Evolutionary conservation across 2,329 filamentous ascomycete genomes (phyloP).

Genomic region (Orbilia brochopaga): DNA sequence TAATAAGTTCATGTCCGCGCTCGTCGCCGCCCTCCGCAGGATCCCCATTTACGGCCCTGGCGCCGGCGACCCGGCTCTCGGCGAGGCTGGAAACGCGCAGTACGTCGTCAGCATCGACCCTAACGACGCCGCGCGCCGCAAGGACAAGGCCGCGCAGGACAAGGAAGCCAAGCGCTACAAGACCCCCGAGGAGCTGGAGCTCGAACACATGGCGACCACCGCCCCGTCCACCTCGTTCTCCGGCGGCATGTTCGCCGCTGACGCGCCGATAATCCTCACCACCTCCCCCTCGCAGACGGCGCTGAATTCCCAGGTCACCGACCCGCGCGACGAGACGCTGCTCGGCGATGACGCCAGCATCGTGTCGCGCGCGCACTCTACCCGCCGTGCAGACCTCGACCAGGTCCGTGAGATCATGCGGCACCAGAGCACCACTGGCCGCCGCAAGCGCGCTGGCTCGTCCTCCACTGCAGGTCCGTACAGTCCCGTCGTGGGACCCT

Average conservation of each 20-base stretch:
- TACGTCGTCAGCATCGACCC: constrained; percentile 81
- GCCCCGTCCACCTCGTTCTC: constrained; percentile 1
- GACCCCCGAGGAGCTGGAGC: constrained; percentile 38
- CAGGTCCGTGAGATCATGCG: constrained; percentile 48
- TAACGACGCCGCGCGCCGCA: constrained; percentile 68
- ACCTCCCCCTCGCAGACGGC: constrained; percentile 43
- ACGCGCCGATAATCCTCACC: constrained; percentile 38
- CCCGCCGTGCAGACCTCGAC: constrained; percentile 26
- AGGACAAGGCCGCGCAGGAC: constrained; percentile 65
- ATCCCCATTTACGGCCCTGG: constrained; percentile 84
- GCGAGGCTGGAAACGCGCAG: constrained; percentile 71
- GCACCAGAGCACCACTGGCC: constrained; percentile 46
- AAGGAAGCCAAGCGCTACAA: constrained; percentile 68
- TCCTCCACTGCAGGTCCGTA: constrained; percentile 23
- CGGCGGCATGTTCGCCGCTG: not conserved
- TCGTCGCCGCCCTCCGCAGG: constrained; percentile 82
- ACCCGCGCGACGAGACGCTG: constrained; percentile 52
- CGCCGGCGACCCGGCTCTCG: constrained; percentile 66
- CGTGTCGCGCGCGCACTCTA: constrained; percentile 55
- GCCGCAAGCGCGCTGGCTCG: constrained; percentile 36
- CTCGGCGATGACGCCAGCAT: constrained; percentile 60
- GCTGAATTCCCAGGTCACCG: constrained; percentile 24
- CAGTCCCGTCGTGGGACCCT: constrained; percentile 29
- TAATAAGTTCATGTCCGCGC: constrained; percentile 95
- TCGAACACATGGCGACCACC: constrained; percentile 19